These are phyloP conservation scores for Rubus idaeus DNA, from an alignment of 306 rosid genomes.

Conservation along the genomic window DNA sequence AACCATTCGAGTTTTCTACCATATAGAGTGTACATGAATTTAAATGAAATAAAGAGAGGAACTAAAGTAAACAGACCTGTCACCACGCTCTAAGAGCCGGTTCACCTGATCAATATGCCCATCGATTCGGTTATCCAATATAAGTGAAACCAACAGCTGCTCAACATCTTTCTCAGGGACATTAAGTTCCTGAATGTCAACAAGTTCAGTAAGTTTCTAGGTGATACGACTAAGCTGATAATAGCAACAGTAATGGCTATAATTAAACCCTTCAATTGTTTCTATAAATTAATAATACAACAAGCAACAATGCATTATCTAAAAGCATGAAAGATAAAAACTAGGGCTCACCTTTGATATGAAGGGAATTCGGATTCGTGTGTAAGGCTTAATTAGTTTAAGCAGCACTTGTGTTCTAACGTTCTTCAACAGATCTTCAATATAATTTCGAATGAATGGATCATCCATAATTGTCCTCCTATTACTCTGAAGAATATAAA, in stretches of 20 bases:
- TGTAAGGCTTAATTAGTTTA: slow-evolving; percentile 94
- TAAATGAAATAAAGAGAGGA: neutral
- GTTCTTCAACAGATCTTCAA: slow-evolving; percentile 95
- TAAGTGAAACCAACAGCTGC: slow-evolving; percentile 56
- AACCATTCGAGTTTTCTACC: neutral
- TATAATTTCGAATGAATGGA: slow-evolving; percentile 89
- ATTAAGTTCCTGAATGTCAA: slow-evolving; percentile 42
- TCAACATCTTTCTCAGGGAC: slow-evolving; percentile 58
- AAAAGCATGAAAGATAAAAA: neutral
- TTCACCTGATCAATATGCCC: slow-evolving; percentile 98
- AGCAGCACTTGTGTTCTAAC: slow-evolving; percentile 96
- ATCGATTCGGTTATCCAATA: slow-evolving; percentile 90
- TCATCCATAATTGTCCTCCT: slow-evolving; percentile 97
- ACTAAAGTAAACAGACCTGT: slow-evolving; percentile 48
- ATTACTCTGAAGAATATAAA: slow-evolving; percentile 47
- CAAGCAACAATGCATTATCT: neutral
- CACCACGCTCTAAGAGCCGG: slow-evolving; percentile 87
- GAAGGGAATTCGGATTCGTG: slow-evolving; percentile 94
- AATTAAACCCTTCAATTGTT: neutral
- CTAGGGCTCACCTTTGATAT: slow-evolving; percentile 70
- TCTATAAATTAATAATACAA: neutral
- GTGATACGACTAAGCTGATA: neutral
- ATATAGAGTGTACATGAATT: slow-evolving; percentile 19
- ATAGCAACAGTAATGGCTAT: neutral
- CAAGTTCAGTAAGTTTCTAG: neutral